phyloP scores from a whole-genome alignment of 2,329 filamentous ascomycete species.

The Cladosporium halotolerans region DNA sequence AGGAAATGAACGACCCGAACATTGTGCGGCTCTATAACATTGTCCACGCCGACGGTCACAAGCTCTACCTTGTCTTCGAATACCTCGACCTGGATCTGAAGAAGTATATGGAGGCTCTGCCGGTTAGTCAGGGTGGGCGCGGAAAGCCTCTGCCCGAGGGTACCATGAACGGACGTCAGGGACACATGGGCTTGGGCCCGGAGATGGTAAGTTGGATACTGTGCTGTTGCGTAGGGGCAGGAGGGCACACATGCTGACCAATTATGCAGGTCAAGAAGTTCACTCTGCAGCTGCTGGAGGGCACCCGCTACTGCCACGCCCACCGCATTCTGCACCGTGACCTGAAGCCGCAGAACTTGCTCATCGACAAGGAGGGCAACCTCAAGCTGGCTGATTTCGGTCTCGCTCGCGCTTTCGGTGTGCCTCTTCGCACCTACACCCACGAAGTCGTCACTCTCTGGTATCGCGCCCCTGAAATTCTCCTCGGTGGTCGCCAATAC shows the following conservation, averaged over 20 bases:
- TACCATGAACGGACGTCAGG: conserved; percentile 49
- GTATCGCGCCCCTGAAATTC: conserved; percentile 87
- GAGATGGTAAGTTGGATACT: conserved; percentile 47
- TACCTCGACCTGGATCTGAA: conserved; percentile 88
- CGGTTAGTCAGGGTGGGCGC: conserved; percentile 74
- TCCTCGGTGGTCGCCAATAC: conserved; percentile 85
- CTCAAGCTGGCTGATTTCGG: conserved; percentile 88
- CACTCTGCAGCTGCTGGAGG: conserved; percentile 80
- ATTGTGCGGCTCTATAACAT: conserved; percentile 87
- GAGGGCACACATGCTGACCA: neutral
- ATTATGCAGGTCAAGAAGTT: conserved; percentile 66
- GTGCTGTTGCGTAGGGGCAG: neutral
- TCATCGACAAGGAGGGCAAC: conserved; percentile 81
- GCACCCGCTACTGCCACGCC: conserved; percentile 81
- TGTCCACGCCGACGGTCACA: conserved; percentile 89
- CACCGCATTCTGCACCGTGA: conserved; percentile 84
- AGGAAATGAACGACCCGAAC: conserved; percentile 89
- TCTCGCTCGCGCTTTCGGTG: conserved; percentile 81
- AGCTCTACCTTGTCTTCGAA: conserved; percentile 88
- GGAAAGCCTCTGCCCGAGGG: conserved; percentile 81
- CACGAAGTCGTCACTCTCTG: conserved; percentile 92
- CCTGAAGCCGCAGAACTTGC: conserved; percentile 82
- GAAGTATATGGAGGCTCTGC: conserved; percentile 92
- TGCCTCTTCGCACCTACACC: conserved; percentile 84
- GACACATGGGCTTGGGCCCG: conserved; percentile 65